Conservation (phyloP, 805 yeast genomes). For the Kodamaea leandrae region DNA sequence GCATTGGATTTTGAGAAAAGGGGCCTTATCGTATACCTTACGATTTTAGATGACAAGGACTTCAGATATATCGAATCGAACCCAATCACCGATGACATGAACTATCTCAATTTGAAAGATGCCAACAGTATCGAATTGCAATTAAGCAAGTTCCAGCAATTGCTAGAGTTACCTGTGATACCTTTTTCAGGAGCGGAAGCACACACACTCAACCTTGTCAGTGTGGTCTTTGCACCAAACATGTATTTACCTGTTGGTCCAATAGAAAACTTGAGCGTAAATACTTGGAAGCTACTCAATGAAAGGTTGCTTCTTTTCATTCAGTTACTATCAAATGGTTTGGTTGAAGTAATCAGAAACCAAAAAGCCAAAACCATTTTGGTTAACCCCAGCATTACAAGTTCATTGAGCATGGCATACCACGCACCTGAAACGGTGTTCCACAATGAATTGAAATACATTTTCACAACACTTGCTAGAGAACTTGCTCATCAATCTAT, state of each 20-base stretch:
- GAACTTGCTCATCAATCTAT: slow-evolving; percentile 36
- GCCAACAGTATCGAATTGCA: slow-evolving; percentile 46
- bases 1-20: slow-evolving; percentile 73
- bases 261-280: slow-evolving; percentile 50
- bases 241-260: slow-evolving; percentile 68
- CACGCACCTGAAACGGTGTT: slow-evolving; percentile 62
- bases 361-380: slow-evolving; percentile 51
- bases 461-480: slow-evolving; percentile 34
- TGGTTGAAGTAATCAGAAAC: slow-evolving; percentile 50
- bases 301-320: slow-evolving; percentile 49
- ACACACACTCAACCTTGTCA: slow-evolving; percentile 56
- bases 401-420: slow-evolving; percentile 55
- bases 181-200: slow-evolving; percentile 60
- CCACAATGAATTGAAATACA: slow-evolving; percentile 41
- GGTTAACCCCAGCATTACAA: slow-evolving; percentile 54
- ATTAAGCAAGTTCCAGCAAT: slow-evolving; percentile 46
- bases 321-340: slow-evolving; percentile 52
- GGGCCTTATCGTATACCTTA: slow-evolving; percentile 78
- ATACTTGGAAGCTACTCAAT: slow-evolving; percentile 52
- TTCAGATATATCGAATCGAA: slow-evolving; percentile 46
- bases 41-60: slow-evolving; percentile 64
- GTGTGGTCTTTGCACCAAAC: slow-evolving; percentile 69
- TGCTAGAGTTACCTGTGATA: slow-evolving; percentile 52
- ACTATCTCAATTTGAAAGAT: slow-evolving; percentile 57
- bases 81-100: slow-evolving; percentile 67